These are phyloP conservation scores for Helicostylum pulchrum DNA, from an alignment of 192 early-diverging fungal genomes.

Conservation along the genomic window DNA sequence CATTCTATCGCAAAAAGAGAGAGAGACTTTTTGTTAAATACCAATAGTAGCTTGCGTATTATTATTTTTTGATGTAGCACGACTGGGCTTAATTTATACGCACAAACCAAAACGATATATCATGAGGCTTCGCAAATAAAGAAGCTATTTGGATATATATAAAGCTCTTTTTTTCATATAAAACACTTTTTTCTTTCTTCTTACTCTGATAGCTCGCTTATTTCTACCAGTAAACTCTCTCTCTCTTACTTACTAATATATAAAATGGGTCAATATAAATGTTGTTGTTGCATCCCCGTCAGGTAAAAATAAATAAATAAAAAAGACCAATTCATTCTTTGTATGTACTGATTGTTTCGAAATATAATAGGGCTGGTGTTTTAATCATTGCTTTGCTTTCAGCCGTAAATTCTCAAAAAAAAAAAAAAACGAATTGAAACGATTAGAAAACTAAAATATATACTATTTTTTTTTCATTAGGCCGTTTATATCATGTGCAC, in stretches of 20 bases:
- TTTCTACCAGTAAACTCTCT: background rate
- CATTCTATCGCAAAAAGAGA: too few relatives aligned
- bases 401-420: slow-evolving; percentile 7
- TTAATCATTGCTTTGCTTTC: slow-evolving; percentile 21
- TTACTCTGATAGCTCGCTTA: background rate
- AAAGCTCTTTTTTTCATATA: background rate
- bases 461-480: slow-evolving; percentile 6
- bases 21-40: too few relatives aligned
- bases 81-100: background rate
- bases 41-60: too few relatives aligned
- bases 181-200: slow-evolving; percentile 1
- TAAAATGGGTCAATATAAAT: slow-evolving; percentile 20
- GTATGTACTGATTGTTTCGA: background rate
- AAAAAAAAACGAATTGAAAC: background rate
- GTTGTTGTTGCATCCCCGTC: slow-evolving; percentile 27
- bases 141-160: background rate
- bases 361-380: slow-evolving; percentile 29
- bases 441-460: background rate
- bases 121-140: background rate
- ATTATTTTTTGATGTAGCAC: background rate
- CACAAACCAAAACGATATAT: background rate
- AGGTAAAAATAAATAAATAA: slow-evolving; percentile 4
- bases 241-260: background rate
- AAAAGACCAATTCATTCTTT: background rate
- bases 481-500: background rate